Evolutionary conservation across 73 alveolate genomes (phyloP).

Genomic region (Paramecium biaurelia): DNA sequence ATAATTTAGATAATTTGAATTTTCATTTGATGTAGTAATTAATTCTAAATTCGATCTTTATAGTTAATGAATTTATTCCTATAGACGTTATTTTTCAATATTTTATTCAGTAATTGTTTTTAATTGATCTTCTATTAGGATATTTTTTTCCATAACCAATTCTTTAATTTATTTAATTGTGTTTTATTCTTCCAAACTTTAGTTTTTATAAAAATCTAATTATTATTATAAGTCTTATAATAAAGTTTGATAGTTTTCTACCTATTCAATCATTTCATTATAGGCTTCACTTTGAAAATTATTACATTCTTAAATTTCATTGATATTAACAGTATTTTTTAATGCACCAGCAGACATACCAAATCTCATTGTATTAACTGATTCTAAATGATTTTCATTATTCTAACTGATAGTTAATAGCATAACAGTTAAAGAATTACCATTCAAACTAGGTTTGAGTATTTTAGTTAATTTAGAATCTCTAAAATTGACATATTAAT

Average conservation of each 20-base stretch:
- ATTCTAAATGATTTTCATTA: slow-evolving; percentile 2
- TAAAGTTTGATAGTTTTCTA: neutral
- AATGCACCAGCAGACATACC: slow-evolving; percentile 43
- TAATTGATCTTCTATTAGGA: neutral
- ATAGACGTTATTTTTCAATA: neutral
- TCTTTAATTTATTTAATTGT: neutral
- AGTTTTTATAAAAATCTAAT: neutral
- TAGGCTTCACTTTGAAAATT: neutral
- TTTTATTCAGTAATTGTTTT: neutral
- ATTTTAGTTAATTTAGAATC: neutral
- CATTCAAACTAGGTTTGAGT: neutral
- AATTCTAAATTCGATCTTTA: neutral
- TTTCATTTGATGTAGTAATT: neutral
- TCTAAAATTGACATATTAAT: slow-evolving; percentile 26
- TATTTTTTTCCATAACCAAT: neutral
- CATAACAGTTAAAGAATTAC: slow-evolving; percentile 2
- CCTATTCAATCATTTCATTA: neutral
- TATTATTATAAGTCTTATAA: neutral
- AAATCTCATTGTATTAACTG: slow-evolving; percentile 19
- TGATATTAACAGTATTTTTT: neutral
- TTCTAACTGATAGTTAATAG: slow-evolving; percentile 2
- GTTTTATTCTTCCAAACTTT: neutral
- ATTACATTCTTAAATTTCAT: neutral
- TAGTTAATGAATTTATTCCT: neutral
- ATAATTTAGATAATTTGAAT: neutral